Percentiles rank a stretch among this genome's conserved stretches.
Conservation (phyloP, 495 filamentous ascomycete species). For the Beverwykella pulmonaria region DNA sequence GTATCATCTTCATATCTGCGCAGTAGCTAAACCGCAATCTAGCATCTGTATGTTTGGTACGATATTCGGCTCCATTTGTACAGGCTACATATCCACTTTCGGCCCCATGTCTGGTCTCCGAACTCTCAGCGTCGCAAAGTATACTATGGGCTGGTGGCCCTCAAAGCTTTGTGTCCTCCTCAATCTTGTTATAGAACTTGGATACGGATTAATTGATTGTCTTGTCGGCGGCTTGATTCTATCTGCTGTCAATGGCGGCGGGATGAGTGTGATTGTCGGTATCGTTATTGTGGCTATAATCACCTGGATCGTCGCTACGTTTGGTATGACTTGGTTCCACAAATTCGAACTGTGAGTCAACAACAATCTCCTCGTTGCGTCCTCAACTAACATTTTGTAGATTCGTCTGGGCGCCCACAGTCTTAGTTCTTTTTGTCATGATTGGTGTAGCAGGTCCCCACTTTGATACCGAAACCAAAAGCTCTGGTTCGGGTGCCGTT, state of each 20-base stretch:
- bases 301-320: constrained; percentile 35
- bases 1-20: background rate
- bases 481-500: constrained; percentile 23
- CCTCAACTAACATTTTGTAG: background rate
- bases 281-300: constrained; percentile 37
- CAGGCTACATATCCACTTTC: constrained; percentile 35
- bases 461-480: constrained; percentile 31
- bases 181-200: constrained; percentile 38
- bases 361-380: background rate
- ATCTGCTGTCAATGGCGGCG: constrained; percentile 47
- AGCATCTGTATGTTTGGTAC: constrained; percentile 24
- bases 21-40: background rate
- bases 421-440: constrained; percentile 37
- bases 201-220: constrained; percentile 33
- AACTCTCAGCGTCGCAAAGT: constrained; percentile 33
- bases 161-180: constrained; percentile 36
- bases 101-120: constrained; percentile 32
- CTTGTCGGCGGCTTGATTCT: constrained; percentile 58
- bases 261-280: constrained; percentile 37
- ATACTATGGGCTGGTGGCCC: constrained; percentile 38
- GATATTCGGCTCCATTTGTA: constrained; percentile 16
- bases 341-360: constrained; percentile 20
- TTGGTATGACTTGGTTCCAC: constrained; percentile 38
- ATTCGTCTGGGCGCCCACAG: constrained; percentile 32
- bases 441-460: constrained; percentile 38